These are phyloP conservation scores for Blastobotrys muscicola DNA, from an alignment of 805 yeast species.

Conservation along the genomic window DNA sequence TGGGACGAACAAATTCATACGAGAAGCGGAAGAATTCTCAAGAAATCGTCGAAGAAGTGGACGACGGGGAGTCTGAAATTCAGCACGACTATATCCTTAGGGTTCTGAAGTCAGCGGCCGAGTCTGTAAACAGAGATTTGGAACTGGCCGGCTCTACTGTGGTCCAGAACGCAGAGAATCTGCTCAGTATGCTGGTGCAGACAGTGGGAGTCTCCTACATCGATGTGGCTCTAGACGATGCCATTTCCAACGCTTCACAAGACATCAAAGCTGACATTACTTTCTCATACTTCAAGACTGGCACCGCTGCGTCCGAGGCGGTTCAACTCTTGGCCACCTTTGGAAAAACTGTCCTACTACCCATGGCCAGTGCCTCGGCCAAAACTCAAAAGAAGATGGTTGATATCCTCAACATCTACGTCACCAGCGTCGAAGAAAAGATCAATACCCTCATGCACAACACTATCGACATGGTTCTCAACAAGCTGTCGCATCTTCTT, in stretches of 20 bases:
- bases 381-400: conserved; percentile 49
- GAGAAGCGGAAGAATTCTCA: neutral
- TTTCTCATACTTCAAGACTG: conserved; percentile 39
- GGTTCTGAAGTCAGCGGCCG: conserved; percentile 62
- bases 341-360: conserved; percentile 64
- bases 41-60: conserved; percentile 5
- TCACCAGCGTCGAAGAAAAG: conserved; percentile 53
- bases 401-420: conserved; percentile 50
- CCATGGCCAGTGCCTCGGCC: conserved; percentile 53
- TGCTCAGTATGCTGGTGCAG: conserved; percentile 55
- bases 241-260: conserved; percentile 32
- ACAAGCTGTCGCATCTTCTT: conserved; percentile 40
- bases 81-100: conserved; percentile 45
- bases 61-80: conserved; percentile 20
- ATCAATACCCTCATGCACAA: conserved; percentile 56
- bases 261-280: conserved; percentile 28
- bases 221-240: conserved; percentile 63
- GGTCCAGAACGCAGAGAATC: conserved; percentile 51
- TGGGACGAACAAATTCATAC: conserved; percentile 12
- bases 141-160: conserved; percentile 56
- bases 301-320: conserved; percentile 49
- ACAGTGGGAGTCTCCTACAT: conserved; percentile 69
- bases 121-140: conserved; percentile 64
- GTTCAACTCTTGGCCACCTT: conserved; percentile 60
- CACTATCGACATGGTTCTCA: conserved; percentile 43